These are phyloP conservation scores for Apiotrichum mycotoxinovorans DNA, from an alignment of 1,284 basidiomycete species.

Conservation along the genomic window DNA sequence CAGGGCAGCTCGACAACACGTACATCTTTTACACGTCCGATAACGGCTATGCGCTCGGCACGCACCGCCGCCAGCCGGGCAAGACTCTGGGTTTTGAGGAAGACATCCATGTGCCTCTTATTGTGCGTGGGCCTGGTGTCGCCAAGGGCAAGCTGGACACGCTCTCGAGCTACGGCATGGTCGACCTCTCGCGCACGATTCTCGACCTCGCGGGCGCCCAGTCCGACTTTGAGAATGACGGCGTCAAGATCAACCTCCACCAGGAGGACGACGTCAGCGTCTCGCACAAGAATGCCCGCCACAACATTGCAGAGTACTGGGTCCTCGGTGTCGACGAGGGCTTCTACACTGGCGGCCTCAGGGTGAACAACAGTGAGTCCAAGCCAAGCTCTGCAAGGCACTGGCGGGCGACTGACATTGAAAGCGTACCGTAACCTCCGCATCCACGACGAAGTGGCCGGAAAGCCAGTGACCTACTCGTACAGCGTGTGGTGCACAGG, in stretches of 20 bases:
- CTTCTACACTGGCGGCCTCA: slow-evolving; percentile 18
- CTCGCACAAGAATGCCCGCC: slow-evolving; percentile 17
- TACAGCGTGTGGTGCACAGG: slow-evolving; percentile 46
- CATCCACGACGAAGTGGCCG: slow-evolving; percentile 24
- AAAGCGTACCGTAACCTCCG: slow-evolving; percentile 38
- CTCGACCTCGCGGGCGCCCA: slow-evolving; percentile 38
- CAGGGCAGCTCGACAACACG: slow-evolving; percentile 38
- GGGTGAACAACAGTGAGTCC: slow-evolving; percentile 28
- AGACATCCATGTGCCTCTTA: slow-evolving; percentile 37
- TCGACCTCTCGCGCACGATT: slow-evolving; percentile 39
- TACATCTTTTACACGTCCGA: slow-evolving; percentile 42
- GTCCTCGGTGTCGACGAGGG: slow-evolving; percentile 35
- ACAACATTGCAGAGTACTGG: slow-evolving; percentile 40
- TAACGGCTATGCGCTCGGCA: slow-evolving; percentile 40
- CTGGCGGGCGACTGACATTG: not conserved
- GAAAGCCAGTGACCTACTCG: slow-evolving; percentile 15
- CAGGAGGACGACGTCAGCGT: not conserved
- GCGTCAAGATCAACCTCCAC: slow-evolving; percentile 30
- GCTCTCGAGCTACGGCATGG: slow-evolving; percentile 29
- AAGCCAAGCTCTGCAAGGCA: not conserved
- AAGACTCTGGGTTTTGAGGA: slow-evolving; percentile 44
- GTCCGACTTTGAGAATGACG: slow-evolving; percentile 35
- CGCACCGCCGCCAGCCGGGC: slow-evolving; percentile 39
- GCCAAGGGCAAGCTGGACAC: slow-evolving; percentile 22
- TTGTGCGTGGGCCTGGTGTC: slow-evolving; percentile 35